Conservation (phyloP, 352 stramenopile species). For the Phytophthora nicotianae region DNA sequence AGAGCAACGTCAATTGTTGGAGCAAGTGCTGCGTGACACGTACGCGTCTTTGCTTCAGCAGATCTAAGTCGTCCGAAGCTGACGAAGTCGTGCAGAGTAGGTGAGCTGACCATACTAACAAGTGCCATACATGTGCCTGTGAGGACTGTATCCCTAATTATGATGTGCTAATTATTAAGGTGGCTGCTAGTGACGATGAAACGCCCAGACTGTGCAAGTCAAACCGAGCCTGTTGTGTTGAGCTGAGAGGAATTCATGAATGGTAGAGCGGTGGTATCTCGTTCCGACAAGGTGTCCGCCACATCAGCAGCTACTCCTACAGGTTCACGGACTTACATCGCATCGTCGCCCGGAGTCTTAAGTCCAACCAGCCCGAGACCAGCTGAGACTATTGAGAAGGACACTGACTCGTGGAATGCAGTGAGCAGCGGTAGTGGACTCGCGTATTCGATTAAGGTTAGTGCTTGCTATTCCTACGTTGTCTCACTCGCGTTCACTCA, state of each 20-base stretch:
- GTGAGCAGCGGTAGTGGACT: constrained; percentile 20
- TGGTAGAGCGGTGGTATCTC: constrained; percentile 5
- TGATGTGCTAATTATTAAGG: constrained; percentile 5
- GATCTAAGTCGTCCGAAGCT: constrained; percentile 23
- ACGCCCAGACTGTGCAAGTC: constrained; percentile 19
- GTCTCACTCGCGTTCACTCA: neutral
- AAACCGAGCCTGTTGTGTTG: neutral
- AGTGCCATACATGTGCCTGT: constrained; percentile 7
- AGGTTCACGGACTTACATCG: constrained; percentile 15
- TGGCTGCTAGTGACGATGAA: constrained; percentile 11
- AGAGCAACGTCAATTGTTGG: constrained; percentile 37
- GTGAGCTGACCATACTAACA: constrained; percentile 10
- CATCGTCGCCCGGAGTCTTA: constrained; percentile 11
- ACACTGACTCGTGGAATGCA: constrained; percentile 13
- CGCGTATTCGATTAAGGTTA: constrained; percentile 28
- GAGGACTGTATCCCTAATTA: constrained; percentile 20
- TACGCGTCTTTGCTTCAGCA: constrained; percentile 44
- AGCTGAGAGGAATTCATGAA: constrained; percentile 19
- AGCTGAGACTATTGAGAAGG: neutral
- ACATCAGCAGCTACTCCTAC: constrained; percentile 19
- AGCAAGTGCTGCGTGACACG: constrained; percentile 42
- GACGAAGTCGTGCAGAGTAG: constrained; percentile 5
- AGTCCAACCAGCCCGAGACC: constrained; percentile 15
- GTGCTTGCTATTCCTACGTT: neutral
- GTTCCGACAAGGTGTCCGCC: constrained; percentile 20